Evolutionary conservation across 2,329 filamentous ascomycete species (phyloP), one percentile per base, ranked within the genome.

Genomic region (Cercospora sojina): DNA sequence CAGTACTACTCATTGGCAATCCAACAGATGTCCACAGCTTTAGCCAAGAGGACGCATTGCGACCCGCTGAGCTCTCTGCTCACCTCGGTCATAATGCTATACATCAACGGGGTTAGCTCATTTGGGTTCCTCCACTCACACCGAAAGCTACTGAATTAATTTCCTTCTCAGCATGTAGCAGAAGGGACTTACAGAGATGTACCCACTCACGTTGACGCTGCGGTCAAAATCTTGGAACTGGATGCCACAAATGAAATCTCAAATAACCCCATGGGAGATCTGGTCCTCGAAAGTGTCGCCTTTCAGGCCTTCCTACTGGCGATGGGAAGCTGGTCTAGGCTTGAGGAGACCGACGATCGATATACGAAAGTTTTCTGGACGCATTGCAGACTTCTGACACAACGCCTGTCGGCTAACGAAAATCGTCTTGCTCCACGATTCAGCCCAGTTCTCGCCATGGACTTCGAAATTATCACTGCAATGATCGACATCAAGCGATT

Each of bases 31-130:
- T 55, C 25, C 0, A n/a, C 6, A 9, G 27, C 13, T 0, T 9
- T 55, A 31, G 5, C 25, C 1, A 27, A 55, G 23, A 55, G 51
- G 23, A 16, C 25, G 6, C 51, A 29, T 31, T n/a, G 5, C 1
- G 51, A 55, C 0, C 1, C 27, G 23, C 23, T 31, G 0, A 55
- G 51, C 12, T n/a, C 51, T 27, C 1, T 55, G 7, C 51, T 55
- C 3, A 31, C 51, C 23, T 55, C 51, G 4, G 23, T 55, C 51
- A 55, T 55, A 27, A 55, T 55, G 51, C 51, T 55, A n/a, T 55
- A 55, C 25, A 55, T 55, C 10, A 27, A 55, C 1, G 51, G 51
- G 23, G 49, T 55, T 0, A 55, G 49, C 5, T 16, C 23, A 29
- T n/a, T 0, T 25, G n/a, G 1, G 10, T 2, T 2, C 8, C 12